Conservation (phyloP, 169 alveolate species). For the Perkinsus olseni region DNA sequence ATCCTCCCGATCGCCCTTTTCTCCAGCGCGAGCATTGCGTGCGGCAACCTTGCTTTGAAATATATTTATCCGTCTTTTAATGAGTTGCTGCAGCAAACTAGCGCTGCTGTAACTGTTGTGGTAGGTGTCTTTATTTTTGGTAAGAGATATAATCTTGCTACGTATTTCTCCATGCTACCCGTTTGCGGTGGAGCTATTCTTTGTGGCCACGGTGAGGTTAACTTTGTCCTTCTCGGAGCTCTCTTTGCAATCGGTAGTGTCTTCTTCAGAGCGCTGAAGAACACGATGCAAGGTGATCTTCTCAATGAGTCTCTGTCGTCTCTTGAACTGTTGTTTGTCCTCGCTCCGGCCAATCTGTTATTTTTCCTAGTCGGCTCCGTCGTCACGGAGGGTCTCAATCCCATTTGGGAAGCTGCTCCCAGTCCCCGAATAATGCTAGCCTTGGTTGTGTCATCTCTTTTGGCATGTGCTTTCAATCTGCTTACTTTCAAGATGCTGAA, state of each 20-base stretch:
- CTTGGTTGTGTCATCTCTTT: not conserved
- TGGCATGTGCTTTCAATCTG: not conserved
- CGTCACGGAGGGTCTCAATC: not conserved
- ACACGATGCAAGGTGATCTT: not conserved
- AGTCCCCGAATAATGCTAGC: not conserved
- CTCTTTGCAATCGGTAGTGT: not conserved
- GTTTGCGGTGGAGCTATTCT: not conserved
- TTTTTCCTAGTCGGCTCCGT: not conserved
- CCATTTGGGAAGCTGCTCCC: not conserved
- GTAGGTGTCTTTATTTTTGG: not conserved
- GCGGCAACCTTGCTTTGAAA: not conserved
- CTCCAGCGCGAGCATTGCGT: not conserved
- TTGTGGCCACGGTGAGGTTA: not conserved
- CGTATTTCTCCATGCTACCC: not conserved
- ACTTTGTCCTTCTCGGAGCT: not conserved
- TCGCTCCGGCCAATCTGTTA: not conserved
- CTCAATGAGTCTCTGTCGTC: not conserved
- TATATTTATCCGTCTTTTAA: not conserved
- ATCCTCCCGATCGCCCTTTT: not conserved
- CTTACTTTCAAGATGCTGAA: not conserved
- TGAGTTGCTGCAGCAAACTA: not conserved
- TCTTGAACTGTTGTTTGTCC: not conserved
- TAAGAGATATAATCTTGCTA: not conserved
- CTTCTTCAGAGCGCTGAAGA: not conserved
- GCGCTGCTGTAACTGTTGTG: not conserved